phyloP scores from a whole-genome alignment of 2,329 filamentous ascomycete species.

The Dothiorella sarmentorum region DNA sequence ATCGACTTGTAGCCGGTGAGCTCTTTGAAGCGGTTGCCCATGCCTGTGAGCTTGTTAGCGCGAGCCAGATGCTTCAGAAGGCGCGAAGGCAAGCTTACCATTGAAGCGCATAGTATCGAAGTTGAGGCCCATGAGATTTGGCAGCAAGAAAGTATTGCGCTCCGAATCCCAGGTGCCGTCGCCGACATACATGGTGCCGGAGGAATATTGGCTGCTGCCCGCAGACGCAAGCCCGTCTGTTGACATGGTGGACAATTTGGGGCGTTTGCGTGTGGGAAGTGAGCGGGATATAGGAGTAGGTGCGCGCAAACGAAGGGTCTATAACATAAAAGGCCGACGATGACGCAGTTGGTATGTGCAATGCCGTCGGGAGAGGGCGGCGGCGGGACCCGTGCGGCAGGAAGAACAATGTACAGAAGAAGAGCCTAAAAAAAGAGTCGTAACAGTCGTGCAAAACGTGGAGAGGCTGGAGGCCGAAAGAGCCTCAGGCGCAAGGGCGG shows the following conservation, averaged over 20 bases:
- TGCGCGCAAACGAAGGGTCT: not conserved
- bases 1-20: conserved; percentile 67
- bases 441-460: conserved; percentile 10
- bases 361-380: not conserved
- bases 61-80: not conserved
- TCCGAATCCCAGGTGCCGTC: conserved; percentile 81
- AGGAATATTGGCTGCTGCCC: conserved; percentile 69
- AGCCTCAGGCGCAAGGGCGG: not conserved
- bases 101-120: conserved; percentile 83
- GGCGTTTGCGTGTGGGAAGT: too few relatives aligned
- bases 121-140: conserved; percentile 72
- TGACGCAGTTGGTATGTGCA: not conserved
- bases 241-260: conserved; percentile 48
- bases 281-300: too few relatives aligned
- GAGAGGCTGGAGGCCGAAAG: not conserved
- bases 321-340: not conserved
- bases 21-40: conserved; percentile 74
- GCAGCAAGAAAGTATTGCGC: conserved; percentile 73
- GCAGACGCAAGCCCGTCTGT: conserved; percentile 60
- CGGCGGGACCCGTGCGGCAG: not conserved
- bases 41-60: conserved; percentile 52
- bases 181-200: conserved; percentile 70
- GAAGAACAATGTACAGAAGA: conserved; percentile 10
- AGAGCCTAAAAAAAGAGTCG: not conserved
- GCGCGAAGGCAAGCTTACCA: conserved; percentile 51